Conservation (phyloP, 176 grass and related monocot species). For the Oryza longistaminata region DNA sequence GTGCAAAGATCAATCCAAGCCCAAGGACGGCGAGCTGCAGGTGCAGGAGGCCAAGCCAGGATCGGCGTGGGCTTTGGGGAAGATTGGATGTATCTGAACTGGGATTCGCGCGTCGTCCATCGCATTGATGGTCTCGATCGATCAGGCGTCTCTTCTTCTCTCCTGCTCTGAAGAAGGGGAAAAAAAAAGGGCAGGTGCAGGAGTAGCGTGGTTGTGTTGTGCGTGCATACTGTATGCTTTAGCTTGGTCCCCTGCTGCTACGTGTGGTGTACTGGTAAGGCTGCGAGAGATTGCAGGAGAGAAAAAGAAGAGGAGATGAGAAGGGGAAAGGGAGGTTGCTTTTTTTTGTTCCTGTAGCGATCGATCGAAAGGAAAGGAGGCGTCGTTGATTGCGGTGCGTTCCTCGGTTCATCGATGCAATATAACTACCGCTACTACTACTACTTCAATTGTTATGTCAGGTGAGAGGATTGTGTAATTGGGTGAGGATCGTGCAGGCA, state of each 20-base stretch:
- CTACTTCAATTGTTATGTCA: too few relatives aligned
- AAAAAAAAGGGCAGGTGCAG: not conserved
- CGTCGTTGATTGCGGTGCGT: not conserved
- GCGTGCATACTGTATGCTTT: not conserved
- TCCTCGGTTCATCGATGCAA: not conserved
- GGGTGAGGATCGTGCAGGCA: too few relatives aligned
- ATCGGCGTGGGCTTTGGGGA: not conserved
- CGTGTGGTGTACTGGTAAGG: not conserved
- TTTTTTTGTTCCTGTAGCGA: not conserved
- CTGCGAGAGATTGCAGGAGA: not conserved
- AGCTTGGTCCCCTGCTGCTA: not conserved
- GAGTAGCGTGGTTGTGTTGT: not conserved
- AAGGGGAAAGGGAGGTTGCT: not conserved
- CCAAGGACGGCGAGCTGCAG: conserved; percentile 22
- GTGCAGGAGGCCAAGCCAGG: conserved; percentile 8
- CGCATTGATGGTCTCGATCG: not conserved
- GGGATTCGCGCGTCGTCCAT: conserved; percentile 32
- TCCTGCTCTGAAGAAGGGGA: not conserved
- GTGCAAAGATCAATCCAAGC: not conserved
- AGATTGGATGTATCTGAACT: conserved; percentile 45
- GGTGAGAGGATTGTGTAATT: too few relatives aligned
- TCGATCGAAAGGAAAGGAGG: not conserved
- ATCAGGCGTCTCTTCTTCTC: not conserved
- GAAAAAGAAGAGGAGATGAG: not conserved
- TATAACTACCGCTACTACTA: not conserved